Conservation (phyloP, 352 stramenopile species). For the Pythium periplocum region DNA sequence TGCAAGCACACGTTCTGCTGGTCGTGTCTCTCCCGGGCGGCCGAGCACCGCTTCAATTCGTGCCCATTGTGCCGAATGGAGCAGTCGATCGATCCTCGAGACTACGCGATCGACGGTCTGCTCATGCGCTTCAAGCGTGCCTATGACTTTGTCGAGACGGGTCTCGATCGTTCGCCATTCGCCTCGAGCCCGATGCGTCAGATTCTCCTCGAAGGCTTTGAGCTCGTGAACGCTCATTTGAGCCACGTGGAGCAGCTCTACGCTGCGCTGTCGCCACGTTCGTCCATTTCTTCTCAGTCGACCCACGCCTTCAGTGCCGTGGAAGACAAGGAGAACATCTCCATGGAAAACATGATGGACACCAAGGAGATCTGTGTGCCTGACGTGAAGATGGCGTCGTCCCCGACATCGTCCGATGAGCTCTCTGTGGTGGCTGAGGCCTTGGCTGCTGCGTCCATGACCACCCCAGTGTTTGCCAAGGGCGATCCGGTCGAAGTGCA, state of each 20-base stretch:
- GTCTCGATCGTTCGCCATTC: slow-evolving; percentile 41
- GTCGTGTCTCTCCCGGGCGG: slow-evolving; percentile 70
- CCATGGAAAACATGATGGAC: background rate
- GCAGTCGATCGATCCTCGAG: slow-evolving; percentile 70
- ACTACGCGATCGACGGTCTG: slow-evolving; percentile 77
- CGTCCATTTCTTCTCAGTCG: slow-evolving; percentile 4
- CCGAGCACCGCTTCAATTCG: slow-evolving; percentile 67
- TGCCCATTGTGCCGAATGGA: slow-evolving; percentile 64
- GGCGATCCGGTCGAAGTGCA: slow-evolving; percentile 63
- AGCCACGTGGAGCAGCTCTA: slow-evolving; percentile 52
- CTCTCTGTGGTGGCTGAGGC: too few species aligned
- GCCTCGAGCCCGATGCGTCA: slow-evolving; percentile 59
- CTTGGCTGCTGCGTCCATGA: too few species aligned
- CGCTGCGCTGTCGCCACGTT: slow-evolving; percentile 38
- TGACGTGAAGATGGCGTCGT: background rate
- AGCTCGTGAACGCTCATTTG: slow-evolving; percentile 45
- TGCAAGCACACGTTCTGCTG: slow-evolving; percentile 80
- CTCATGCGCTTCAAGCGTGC: slow-evolving; percentile 71
- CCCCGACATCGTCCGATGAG: too few species aligned
- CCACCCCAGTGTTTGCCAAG: slow-evolving; percentile 28
- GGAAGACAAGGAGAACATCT: background rate
- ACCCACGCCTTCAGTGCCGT: background rate
- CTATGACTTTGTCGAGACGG: slow-evolving; percentile 57
- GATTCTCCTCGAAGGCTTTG: slow-evolving; percentile 62
- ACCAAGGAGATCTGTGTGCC: background rate